A percentile compares a stretch with the other conserved stretches of the same genome.
Evolutionary conservation across 257 asterid species (phyloP).

Genomic region (Linderniella brevidens): DNA sequence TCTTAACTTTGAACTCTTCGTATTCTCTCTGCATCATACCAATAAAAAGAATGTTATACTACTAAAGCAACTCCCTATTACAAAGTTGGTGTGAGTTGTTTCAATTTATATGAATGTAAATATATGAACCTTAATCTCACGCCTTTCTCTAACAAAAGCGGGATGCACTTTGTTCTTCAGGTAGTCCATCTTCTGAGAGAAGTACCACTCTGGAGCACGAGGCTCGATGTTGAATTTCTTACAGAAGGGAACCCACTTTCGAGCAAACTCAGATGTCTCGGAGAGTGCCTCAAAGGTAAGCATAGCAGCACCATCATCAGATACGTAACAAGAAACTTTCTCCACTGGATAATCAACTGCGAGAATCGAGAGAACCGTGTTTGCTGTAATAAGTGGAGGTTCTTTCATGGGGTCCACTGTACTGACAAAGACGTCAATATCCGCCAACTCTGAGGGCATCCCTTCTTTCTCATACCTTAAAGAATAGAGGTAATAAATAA

Average conservation of each 20-base stretch:
- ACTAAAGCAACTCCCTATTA: not conserved
- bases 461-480: constrained; percentile 79
- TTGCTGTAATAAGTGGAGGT: constrained; percentile 74
- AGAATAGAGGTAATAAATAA: not conserved
- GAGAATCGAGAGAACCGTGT: constrained; percentile 73
- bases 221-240: constrained; percentile 73
- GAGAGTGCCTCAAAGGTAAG: constrained; percentile 81
- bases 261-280: constrained; percentile 65
- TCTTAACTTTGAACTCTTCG: constrained; percentile 76
- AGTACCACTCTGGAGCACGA: constrained; percentile 83
- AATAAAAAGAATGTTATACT: not conserved
- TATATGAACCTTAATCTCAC: constrained; percentile 64
- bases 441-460: constrained; percentile 52
- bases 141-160: constrained; percentile 64
- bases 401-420: constrained; percentile 86
- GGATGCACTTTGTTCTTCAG: constrained; percentile 69
- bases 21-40: constrained; percentile 60
- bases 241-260: constrained; percentile 63
- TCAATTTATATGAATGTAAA: not conserved
- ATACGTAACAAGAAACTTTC: constrained; percentile 65
- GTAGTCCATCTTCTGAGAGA: constrained; percentile 53
- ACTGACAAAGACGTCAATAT: constrained; percentile 62
- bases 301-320: constrained; percentile 93
- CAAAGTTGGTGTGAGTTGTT: not conserved
- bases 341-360: constrained; percentile 78